Evolutionary conservation across 2,329 filamentous ascomycete species (phyloP).

Genomic region (Seiridium cupressi): DNA sequence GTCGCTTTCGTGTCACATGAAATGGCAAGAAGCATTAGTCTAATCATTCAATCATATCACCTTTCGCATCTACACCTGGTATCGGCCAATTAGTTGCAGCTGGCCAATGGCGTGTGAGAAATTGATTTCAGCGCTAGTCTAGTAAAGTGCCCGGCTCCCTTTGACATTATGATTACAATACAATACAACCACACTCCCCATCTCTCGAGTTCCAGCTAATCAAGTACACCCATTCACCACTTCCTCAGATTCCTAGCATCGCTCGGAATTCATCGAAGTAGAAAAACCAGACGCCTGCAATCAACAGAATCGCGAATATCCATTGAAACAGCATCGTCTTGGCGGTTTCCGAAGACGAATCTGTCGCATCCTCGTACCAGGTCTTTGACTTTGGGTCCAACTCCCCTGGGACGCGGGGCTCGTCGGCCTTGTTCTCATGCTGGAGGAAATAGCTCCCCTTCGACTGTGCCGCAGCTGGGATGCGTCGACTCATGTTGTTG

Average conservation of each 20-base stretch:
- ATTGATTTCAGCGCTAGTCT: too few relatives aligned
- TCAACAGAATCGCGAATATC: background rate
- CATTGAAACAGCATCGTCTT: slow-evolving; percentile 4
- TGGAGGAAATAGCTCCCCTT: background rate
- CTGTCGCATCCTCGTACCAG: slow-evolving; percentile 4
- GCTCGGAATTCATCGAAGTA: slow-evolving; percentile 1
- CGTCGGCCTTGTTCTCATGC: background rate
- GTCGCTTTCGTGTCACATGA: too few relatives aligned
- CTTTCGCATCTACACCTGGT: too few relatives aligned
- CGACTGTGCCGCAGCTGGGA: background rate
- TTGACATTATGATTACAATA: too few relatives aligned
- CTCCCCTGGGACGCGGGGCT: background rate
- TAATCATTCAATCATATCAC: too few relatives aligned
- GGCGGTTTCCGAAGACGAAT: background rate
- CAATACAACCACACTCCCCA: too few relatives aligned
- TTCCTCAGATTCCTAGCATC: background rate
- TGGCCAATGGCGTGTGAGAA: too few relatives aligned
- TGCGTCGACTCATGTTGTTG: background rate
- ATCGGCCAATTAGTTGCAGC: too few relatives aligned
- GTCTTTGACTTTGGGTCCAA: background rate
- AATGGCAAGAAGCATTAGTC: too few relatives aligned
- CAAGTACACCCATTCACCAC: too few relatives aligned
- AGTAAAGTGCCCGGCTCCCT: too few relatives aligned
- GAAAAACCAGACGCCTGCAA: background rate
- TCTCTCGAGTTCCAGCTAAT: too few relatives aligned